Base-by-base conservation (phyloP, 805 yeast species). In the Jamesozyma lodderae region DNA sequence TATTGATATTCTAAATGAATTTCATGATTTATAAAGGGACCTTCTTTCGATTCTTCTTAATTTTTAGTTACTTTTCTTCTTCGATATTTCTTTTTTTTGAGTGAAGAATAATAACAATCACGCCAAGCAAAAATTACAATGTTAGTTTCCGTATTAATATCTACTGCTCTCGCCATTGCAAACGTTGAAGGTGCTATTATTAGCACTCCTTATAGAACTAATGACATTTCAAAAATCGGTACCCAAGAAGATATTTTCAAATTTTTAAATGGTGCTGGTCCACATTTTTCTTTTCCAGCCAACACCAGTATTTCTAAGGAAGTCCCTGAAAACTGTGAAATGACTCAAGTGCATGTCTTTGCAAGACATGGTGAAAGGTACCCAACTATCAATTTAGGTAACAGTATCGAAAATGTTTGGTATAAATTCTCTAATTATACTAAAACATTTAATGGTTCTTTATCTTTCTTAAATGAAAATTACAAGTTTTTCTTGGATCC, bases 301-400 rank as follows among this genome's bases (percentile, higher is more conserved):
- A 81, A 81, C 1, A 72, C 57, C 47, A 82, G 81, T 3, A 67
- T 77, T 28, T 59, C 70, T 13, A 54, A 67, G 16, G 72, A 62
- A 9, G 46, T 64, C 1, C 79, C 81, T 20, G 45, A 37, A 11
- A 63, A 57, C 7, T 78, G 83, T 57, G 49, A 58, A 6, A 63
- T 78, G 39, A 74, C 73, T 47, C 90, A 81, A 57, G 84, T 81
- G 7, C 86, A 80, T 47, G n/a, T n/a, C n/a, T n/a, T n/a, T n/a
- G n/a, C n/a, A 47, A 71, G 95, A 52, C 94, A 85, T 52, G 94
- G 90, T 16, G 92, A 83, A 57, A 66, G 94, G 46, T 81, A 67
- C 51, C 86, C 85, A 3, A 70, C 81, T 3, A 56, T 47, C 3
- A 60, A 64, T n/a, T 62, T 67, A 3, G 61, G 54, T 18, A 47